phyloP scores from a whole-genome alignment of 371 early-diverging fungal species.

The Circinella minor region DNA sequence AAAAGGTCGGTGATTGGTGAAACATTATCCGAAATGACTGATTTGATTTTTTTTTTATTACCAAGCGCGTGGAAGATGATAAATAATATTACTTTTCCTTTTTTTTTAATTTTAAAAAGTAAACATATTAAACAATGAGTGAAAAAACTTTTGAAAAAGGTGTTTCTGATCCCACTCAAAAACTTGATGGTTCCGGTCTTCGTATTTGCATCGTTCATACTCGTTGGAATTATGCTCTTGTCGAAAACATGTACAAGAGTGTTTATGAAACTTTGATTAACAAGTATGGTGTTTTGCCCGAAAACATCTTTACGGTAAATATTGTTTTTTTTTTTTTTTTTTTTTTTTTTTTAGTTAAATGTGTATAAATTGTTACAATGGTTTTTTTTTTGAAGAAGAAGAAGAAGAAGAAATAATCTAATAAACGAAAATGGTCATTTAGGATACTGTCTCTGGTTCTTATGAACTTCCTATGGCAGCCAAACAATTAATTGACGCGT shows the following conservation, averaged over 20 bases:
- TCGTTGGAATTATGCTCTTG: conserved; percentile 91
- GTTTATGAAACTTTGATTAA: conserved; percentile 68
- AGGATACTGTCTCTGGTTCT: conserved; percentile 87
- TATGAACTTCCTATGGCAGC: conserved; percentile 95
- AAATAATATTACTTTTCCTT: too few species aligned
- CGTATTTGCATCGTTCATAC: conserved; percentile 89
- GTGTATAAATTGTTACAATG: too few species aligned
- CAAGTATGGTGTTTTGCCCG: conserved; percentile 66
- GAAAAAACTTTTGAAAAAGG: conserved; percentile 70
- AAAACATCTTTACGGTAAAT: conserved; percentile 73
- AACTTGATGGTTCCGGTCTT: conserved; percentile 72
- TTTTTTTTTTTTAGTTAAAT: too few species aligned
- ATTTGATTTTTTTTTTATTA: too few species aligned
- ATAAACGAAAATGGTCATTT: neutral
- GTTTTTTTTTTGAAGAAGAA: too few species aligned
- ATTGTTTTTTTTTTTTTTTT: neutral
- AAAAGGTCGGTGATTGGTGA: too few species aligned
- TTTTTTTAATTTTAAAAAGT: too few species aligned
- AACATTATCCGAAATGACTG: too few species aligned
- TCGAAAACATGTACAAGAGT: conserved; percentile 80
- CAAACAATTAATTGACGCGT: conserved; percentile 72
- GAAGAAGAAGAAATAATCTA: too few species aligned
- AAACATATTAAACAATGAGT: conserved; percentile 27
- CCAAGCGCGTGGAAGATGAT: too few species aligned
- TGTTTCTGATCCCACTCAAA: conserved; percentile 58